These are phyloP conservation scores for Solanum phureja DNA, from an alignment of 257 asterid species.

Conservation along the genomic window DNA sequence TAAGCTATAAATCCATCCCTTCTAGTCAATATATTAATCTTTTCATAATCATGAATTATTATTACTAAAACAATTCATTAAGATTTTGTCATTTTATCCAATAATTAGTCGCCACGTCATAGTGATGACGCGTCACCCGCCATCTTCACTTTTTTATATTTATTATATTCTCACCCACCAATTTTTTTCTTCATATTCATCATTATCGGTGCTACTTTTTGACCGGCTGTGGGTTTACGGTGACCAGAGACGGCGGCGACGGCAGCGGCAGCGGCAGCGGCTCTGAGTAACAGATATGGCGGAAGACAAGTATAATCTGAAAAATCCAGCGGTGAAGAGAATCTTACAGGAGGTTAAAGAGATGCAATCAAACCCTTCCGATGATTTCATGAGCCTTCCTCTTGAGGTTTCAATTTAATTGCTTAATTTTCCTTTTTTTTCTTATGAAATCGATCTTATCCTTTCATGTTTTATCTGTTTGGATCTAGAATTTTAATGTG, in stretches of 20 bases:
- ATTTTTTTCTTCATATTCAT: not conserved
- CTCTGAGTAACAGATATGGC: constrained; percentile 24
- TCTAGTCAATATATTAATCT: not conserved
- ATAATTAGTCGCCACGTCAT: not conserved
- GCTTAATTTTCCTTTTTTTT: not conserved
- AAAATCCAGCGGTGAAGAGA: constrained; percentile 90
- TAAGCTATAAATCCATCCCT: not conserved
- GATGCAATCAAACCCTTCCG: constrained; percentile 91
- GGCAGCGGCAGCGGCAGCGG: not conserved
- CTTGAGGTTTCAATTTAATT: constrained; percentile 47
- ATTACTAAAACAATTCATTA: not conserved
- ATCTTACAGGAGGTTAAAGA: constrained; percentile 88
- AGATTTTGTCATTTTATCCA: not conserved
- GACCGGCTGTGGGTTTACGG: not conserved
- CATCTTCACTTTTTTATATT: not conserved
- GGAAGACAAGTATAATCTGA: constrained; percentile 74
- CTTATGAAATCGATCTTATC: not conserved
- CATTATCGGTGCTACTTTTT: not conserved
- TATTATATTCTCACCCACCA: not conserved
- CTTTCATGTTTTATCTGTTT: not conserved
- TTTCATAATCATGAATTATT: not conserved
- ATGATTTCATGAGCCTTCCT: constrained; percentile 92
- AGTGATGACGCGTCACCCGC: not conserved
- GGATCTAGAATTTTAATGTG: not conserved
- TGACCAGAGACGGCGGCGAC: not conserved